Evolutionary conservation across 495 filamentous ascomycete species (phyloP).

Genomic region (Aspergillus heteromorphus): DNA sequence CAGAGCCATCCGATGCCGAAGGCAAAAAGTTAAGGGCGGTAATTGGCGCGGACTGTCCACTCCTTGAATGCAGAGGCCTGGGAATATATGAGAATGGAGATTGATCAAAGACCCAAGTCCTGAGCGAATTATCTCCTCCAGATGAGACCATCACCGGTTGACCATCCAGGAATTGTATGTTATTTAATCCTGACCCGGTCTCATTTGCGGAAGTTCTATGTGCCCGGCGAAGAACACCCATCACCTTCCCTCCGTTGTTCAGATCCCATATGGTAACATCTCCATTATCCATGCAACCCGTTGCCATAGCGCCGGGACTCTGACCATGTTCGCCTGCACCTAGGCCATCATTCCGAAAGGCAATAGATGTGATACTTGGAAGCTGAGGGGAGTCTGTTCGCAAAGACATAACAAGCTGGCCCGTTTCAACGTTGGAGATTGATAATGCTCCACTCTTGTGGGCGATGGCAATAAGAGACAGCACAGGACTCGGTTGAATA

Average conservation of each 20-base stretch:
- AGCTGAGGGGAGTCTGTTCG: constrained; percentile 50
- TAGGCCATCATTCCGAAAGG: constrained; percentile 85
- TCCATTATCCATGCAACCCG: constrained; percentile 61
- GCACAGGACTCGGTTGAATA: constrained; percentile 71
- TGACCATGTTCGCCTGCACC: constrained; percentile 86
- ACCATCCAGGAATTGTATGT: constrained; percentile 83
- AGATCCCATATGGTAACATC: constrained; percentile 96
- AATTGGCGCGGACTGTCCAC: constrained; percentile 82
- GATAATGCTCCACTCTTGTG: constrained; percentile 72
- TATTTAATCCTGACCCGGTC: constrained; percentile 58
- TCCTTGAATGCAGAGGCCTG: constrained; percentile 73
- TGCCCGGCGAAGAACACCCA: constrained; percentile 75
- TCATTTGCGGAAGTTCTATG: constrained; percentile 64
- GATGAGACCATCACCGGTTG: constrained; percentile 87
- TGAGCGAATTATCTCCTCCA: constrained; percentile 87
- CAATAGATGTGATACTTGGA: constrained; percentile 66
- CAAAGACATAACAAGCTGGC: constrained; percentile 62
- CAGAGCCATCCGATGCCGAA: constrained; percentile 79
- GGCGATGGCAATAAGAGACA: constrained; percentile 83
- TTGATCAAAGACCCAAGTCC: constrained; percentile 92
- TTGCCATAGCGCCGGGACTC: constrained; percentile 80
- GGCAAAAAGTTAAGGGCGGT: constrained; percentile 78
- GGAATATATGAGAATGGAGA: constrained; percentile 79
- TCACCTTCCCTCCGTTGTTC: constrained; percentile 75
- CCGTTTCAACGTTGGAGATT: constrained; percentile 74